Conservation (phyloP, 2,329 filamentous ascomycete genomes). For the Metarhizium rileyi region DNA sequence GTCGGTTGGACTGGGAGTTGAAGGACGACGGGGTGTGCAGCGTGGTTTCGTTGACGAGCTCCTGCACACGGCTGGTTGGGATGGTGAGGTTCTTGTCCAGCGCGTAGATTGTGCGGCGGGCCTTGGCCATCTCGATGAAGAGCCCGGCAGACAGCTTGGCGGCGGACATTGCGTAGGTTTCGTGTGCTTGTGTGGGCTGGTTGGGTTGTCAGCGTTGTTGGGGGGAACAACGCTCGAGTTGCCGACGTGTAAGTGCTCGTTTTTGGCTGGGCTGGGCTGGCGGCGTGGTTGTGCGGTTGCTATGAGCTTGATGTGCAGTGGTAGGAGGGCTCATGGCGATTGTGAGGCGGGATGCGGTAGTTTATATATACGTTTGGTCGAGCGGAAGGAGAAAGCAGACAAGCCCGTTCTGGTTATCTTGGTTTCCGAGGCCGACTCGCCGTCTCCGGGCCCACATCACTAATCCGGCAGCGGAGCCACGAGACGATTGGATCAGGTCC, state of each 20-base stretch:
- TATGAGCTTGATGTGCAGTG: no score
- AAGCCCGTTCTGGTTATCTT: background rate
- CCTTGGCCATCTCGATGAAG: slow-evolving; percentile 55
- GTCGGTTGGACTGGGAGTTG: slow-evolving; percentile 78
- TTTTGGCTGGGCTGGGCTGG: no score
- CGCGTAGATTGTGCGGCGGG: slow-evolving; percentile 60
- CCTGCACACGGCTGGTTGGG: slow-evolving; percentile 44
- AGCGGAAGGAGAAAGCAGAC: background rate
- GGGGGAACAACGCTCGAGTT: no score
- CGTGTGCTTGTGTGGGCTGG: slow-evolving; percentile 7
- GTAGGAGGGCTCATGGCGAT: no score
- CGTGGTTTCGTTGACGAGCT: slow-evolving; percentile 56
- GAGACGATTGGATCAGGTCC: no score
- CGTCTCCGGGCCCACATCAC: background rate
- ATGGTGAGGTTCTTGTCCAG: slow-evolving; percentile 53
- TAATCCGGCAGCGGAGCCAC: background rate
- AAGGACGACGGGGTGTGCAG: slow-evolving; percentile 69
- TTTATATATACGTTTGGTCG: background rate
- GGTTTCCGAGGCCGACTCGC: background rate
- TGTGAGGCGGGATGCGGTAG: background rate
- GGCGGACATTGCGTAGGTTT: slow-evolving; percentile 36
- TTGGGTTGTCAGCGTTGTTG: no score
- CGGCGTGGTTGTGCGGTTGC: no score
- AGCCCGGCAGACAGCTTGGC: slow-evolving; percentile 32
- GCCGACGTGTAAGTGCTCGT: no score